Evolutionary conservation across 2,329 filamentous ascomycete species (phyloP), one percentile per base, ranked within the genome.

Genomic region (Phialocephala subalpina): DNA sequence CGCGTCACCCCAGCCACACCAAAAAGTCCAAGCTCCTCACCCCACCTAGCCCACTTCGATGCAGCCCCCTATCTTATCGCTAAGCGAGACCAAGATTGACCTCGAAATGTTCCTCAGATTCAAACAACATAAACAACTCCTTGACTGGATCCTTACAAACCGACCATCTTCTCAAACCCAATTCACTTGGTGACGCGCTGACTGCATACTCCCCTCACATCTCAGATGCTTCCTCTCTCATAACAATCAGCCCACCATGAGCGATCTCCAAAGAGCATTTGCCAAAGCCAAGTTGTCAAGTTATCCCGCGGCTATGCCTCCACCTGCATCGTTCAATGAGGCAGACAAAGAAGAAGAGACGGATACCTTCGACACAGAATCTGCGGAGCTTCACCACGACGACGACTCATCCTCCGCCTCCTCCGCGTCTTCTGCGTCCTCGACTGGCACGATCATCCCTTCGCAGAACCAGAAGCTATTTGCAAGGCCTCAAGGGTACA

Each of bases 391-490:
- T 49, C 71, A 64, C 64, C 64, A 64, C 53, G 75, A 92, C 73
- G 88, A 90, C 69, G 90, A 92, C 77, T 92, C 89, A 16, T 92
- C 89, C 0, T 91, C 88, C 9, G 87, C 89, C 12, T 92, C 90
- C 0, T 91, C 89, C 7, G 87, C 92, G 16, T 97, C 92, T 0
- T 97, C 94, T n/a, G 90, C 93, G 42, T 97, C 94, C 3, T 97
- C 94, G 1, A 93, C 94, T 3, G 94, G 94, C 29, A 98, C 95
- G n/a, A 86, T 98, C 67, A 90, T 93, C 69, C 93, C 94, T 0
- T 92, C 92, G 4, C 87, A 88, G 7, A 90, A 87, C 71, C 87
- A 90, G 72, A 90, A 90, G 68, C 82, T 94, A 47, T 93, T 94
- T 80, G 90, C 90, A 65, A 85, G 90, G 70, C 88, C 90, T 56